Evolutionary conservation across 2,329 filamentous ascomycete genomes (phyloP), one percentile per base, ranked within the genome.

Genomic region (Cercospora beticola): DNA sequence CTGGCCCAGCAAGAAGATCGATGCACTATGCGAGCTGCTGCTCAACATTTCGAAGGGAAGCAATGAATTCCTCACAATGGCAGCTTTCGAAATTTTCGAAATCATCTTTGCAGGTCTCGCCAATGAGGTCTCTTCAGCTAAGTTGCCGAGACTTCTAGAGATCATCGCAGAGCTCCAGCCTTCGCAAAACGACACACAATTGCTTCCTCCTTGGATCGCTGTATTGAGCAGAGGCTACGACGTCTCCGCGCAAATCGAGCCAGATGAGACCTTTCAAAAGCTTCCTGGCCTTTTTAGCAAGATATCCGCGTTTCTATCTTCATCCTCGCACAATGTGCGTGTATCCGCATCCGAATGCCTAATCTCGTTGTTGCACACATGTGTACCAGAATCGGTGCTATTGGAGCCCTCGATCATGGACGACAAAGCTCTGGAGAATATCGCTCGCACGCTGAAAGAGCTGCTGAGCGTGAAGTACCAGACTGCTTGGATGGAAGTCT

Each of bases 1-100:
- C 62, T 99, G 95, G 95, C 95, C 95, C 0, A 97, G 91, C 83
- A 93, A 91, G 83, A 97, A 97, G 82, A 97, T 97, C 65, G 95
- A 99, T 81, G 85, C 90, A 2, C 83, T 99, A 36, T 97, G 94
- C 79, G 94, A 98, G 80, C 83, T 97, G 64, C 83, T 99, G 67
- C 87, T 99, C 73, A 89, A 89, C 73, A 97, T 98, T 70, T 94
- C 94, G 31, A 90, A 90, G 77, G 94, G 92, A 8, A 95, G 89
- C 79, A 97, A 96, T 79, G 94, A 98, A 78, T 97, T 94, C 79
- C 90, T 99, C 84, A 97, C 94, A 33, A 96, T 98, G 90, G 91
- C 92, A 10, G 92, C 94, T 0, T 97, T 99, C 75, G 94, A 97
- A 73, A 94, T 98, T 4, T 99, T 99, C 76, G 95, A 99, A 79